These are phyloP conservation scores for Acanthamoeba lugdunensis DNA, from an alignment of 208 protist genomes.

Conservation along the genomic window DNA sequence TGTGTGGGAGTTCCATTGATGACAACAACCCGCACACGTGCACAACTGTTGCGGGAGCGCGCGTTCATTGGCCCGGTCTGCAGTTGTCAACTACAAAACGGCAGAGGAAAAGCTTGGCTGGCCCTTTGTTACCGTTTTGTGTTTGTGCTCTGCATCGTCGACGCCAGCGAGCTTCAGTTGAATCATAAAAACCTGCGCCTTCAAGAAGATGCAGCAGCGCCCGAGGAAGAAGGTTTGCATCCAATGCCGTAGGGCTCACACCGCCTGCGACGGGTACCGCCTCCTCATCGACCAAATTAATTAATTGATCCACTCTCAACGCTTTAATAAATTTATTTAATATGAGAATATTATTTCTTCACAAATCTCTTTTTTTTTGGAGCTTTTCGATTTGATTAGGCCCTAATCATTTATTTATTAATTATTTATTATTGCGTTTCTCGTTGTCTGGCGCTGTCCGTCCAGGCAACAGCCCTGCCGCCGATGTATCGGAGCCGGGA, in stretches of 20 bases:
- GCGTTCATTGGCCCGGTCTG: no score
- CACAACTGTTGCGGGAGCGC: no score
- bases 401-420: background rate
- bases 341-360: no score
- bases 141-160: no score
- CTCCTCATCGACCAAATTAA: background rate
- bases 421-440: background rate
- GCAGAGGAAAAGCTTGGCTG: no score
- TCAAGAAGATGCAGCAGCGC: background rate
- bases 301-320: background rate
- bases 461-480: constrained; percentile 32
- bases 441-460: background rate
- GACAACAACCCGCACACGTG: no score
- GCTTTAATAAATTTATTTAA: background rate
- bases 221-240: constrained; percentile 32
- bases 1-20: no score
- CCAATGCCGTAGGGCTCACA: constrained; percentile 12
- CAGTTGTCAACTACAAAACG: no score
- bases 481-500: constrained; percentile 3
- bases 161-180: no score
- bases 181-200: no score
- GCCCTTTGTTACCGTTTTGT: no score
- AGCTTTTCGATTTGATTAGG: background rate
- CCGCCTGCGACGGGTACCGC: constrained; percentile 11
- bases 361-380: background rate